phyloP scores from a whole-genome alignment of 768 basidiomycete genomes.

The Termitomyces eurrhizus region DNA sequence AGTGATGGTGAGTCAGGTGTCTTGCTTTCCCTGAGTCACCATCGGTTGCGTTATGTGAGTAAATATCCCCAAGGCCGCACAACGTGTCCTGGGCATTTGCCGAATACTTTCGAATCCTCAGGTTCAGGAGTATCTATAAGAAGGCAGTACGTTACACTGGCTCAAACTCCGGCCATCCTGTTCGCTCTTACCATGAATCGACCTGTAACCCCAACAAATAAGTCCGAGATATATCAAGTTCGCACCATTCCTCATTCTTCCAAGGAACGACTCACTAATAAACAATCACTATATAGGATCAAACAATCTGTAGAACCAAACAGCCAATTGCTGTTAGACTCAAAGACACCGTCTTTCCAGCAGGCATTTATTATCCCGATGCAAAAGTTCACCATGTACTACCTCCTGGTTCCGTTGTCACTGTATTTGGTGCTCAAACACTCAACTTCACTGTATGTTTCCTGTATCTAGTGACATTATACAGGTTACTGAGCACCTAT shows the following conservation, averaged over 20 bases:
- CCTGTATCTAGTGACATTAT: neutral
- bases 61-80: neutral
- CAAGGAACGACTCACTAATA: neutral
- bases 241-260: neutral
- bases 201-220: neutral
- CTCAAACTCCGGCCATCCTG: neutral
- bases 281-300: neutral
- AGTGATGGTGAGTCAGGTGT: neutral
- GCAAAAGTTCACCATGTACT: neutral
- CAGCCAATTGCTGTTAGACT: neutral
- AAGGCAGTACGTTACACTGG: neutral
- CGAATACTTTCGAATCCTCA: neutral
- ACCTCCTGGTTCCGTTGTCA: neutral
- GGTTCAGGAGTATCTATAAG: neutral
- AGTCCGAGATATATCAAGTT: neutral
- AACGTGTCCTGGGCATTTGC: neutral
- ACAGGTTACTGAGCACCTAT: neutral
- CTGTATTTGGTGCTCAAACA: neutral
- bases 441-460: neutral
- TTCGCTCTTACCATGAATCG: neutral
- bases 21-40: neutral
- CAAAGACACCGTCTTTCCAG: neutral
- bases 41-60: neutral
- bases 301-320: neutral
- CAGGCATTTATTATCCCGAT: neutral